These are phyloP conservation scores for Eucalyptus paniculata DNA, from an alignment of 345 rosid species.

Conservation along the genomic window DNA sequence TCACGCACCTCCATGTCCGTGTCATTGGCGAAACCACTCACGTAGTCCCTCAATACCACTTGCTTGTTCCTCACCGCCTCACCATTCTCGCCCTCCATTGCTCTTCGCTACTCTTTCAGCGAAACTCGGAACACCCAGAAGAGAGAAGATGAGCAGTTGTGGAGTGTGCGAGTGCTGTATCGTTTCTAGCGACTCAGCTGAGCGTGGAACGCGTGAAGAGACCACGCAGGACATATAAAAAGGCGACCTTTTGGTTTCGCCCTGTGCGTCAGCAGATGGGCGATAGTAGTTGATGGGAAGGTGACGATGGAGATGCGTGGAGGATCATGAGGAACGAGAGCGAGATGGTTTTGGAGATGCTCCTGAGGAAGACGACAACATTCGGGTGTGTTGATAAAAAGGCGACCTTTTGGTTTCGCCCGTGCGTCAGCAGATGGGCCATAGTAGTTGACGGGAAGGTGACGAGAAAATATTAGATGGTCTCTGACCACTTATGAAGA, in stretches of 20 bases:
- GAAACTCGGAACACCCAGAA: not conserved
- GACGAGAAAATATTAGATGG: not conserved
- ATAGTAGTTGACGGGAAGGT: too few relatives aligned
- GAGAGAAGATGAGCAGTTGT: not conserved
- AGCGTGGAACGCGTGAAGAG: not conserved
- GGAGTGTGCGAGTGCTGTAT: not conserved
- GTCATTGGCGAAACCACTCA: slow-evolving; percentile 27
- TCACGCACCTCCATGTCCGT: slow-evolving; percentile 8
- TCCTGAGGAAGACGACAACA: too few relatives aligned
- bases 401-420: not conserved
- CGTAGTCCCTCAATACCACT: slow-evolving; percentile 17
- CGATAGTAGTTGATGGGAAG: too few relatives aligned
- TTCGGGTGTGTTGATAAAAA: too few relatives aligned
- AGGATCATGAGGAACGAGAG: not conserved
- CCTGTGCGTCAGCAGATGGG: not conserved
- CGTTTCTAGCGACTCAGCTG: not conserved
- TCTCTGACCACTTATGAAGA: too few relatives aligned
- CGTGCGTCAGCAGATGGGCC: not conserved
- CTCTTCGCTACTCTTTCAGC: not conserved
- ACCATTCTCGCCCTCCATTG: not conserved
- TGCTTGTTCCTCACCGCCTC: slow-evolving; percentile 23
- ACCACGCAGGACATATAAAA: not conserved
- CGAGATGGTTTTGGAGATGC: too few relatives aligned
- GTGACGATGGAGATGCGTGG: too few relatives aligned
- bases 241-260: not conserved